phyloP scores from a whole-genome alignment of 176 grass and related monocot genomes.

The Hyparrhenia diplandra region DNA sequence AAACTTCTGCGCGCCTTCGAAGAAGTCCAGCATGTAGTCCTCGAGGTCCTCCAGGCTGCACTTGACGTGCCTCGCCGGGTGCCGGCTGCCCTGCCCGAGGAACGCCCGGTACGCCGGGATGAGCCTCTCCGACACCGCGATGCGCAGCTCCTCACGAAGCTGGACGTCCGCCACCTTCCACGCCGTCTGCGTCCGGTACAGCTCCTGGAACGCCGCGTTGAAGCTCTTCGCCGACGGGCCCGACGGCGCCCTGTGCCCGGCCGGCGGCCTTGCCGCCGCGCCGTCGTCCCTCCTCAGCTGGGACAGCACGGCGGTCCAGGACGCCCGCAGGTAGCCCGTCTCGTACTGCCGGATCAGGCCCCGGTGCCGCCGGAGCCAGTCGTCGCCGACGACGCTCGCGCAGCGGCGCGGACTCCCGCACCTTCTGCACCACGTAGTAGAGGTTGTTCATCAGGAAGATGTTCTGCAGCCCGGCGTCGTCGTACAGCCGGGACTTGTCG shows the following conservation, averaged over 20 bases:
- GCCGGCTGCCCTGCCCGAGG: conserved; percentile 46
- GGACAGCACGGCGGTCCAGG: conserved; percentile 68
- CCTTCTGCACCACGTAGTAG: conserved; percentile 84
- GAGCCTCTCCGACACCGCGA: conserved; percentile 67
- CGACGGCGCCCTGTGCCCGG: conserved; percentile 18
- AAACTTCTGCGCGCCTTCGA: conserved; percentile 60
- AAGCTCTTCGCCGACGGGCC: conserved; percentile 71
- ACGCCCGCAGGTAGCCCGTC: conserved; percentile 64
- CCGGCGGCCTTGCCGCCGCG: conserved; percentile 13
- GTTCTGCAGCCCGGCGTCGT: conserved; percentile 73
- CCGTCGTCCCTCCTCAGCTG: conserved; percentile 59
- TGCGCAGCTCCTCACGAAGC: conserved; percentile 75
- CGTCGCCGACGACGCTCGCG: conserved; percentile 72
- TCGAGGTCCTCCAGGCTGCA: conserved; percentile 84
- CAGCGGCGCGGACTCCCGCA: conserved; percentile 51
- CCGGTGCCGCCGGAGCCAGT: conserved; percentile 68
- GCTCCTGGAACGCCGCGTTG: conserved; percentile 81
- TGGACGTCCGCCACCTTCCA: conserved; percentile 78
- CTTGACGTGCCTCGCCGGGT: conserved; percentile 63
- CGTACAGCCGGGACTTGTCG: conserved; percentile 74
- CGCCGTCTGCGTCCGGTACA: conserved; percentile 73
- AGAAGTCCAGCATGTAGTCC: conserved; percentile 74
- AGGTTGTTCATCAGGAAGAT: conserved; percentile 98
- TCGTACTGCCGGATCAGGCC: conserved; percentile 75
- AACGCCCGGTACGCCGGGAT: conserved; percentile 91